phyloP scores from a whole-genome alignment of 164 flowering plant genomes.

The Annona squamosa region DNA sequence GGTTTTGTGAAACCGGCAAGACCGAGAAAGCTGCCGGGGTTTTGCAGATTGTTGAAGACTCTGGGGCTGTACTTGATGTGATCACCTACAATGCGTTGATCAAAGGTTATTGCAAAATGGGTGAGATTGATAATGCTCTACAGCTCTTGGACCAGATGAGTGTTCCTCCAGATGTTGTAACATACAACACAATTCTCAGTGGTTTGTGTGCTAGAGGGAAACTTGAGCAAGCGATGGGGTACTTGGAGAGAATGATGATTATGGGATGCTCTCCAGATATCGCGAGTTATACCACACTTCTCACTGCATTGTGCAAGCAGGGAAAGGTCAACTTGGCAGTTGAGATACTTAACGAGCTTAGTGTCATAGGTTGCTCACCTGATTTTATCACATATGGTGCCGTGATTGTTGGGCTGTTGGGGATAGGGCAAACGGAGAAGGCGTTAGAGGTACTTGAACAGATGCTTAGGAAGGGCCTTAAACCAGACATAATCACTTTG shows the following conservation, averaged over 20 bases:
- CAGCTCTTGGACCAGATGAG: slow-evolving; percentile 60
- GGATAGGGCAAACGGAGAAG: slow-evolving; percentile 74
- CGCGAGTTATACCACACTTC: slow-evolving; percentile 73
- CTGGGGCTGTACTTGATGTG: slow-evolving; percentile 84
- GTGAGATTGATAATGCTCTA: slow-evolving; percentile 67
- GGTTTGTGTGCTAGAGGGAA: slow-evolving; percentile 61
- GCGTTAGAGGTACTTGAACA: slow-evolving; percentile 60
- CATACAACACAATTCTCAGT: slow-evolving; percentile 76
- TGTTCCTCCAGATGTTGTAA: slow-evolving; percentile 74
- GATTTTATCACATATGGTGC: slow-evolving; percentile 85
- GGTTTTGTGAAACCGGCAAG: slow-evolving; percentile 55
- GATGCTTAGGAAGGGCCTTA: slow-evolving; percentile 65
- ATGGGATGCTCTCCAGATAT: slow-evolving; percentile 71
- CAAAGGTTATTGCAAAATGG: slow-evolving; percentile 70
- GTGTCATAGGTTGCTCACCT: slow-evolving; percentile 68
- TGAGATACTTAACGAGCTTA: slow-evolving; percentile 89
- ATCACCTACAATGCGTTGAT: slow-evolving; percentile 78
- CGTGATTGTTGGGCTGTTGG: slow-evolving; percentile 77
- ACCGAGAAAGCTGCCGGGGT: slow-evolving; percentile 56
- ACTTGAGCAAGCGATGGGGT: slow-evolving; percentile 66
- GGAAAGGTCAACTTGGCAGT: slow-evolving; percentile 81
- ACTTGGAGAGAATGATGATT: slow-evolving; percentile 48
- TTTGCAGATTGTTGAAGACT: slow-evolving; percentile 62
- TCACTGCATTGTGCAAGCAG: slow-evolving; percentile 76
- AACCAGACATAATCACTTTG: slow-evolving; percentile 75